Evolutionary conservation across 441 rosid species (phyloP), one percentile per base, ranked within the genome.

Genomic region (Populus trichocarpa): DNA sequence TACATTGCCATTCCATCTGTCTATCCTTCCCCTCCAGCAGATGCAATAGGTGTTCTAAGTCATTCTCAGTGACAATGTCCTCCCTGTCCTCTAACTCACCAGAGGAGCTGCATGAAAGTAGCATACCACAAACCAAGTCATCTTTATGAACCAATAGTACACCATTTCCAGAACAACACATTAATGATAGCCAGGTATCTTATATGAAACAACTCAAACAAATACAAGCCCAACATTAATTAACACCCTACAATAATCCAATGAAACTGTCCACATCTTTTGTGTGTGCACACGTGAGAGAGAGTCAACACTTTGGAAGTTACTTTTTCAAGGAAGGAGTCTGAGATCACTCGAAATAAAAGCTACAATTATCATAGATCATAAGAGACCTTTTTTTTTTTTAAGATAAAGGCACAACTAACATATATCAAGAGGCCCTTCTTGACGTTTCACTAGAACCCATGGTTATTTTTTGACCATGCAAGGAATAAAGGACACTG

Each of bases 1-100:
- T 83, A 79, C 75, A 78, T 85, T 90, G 99, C 98, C 99, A 96
- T 69, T 94, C 97, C 80, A 87, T 82, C 75, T 86, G 90, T 13
- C 88, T 89, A 83, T 87, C 92, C 72, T 82, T 89, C 59, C 85
- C 88, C 85, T 93, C 94, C 78, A 94, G 89, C 75, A 94, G 85
- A 77, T 87, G 86, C 80, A 91, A 67, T 69, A 96, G 87, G 86
- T 90, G 98, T 69, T 94, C 88, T 36, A 96, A 77, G 83, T 94
- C 99, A 80, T 82, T 87, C 84, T 94, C 96, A 16, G 90, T 87
- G 72, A 96, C 90, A 76, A 91, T 69, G 7, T 88, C 90, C 69
- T 81, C 82, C 36, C 78, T 84, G 84, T 80, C 92, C 46, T 72
- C 74, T 65, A 74, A 70, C 70, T 26, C 81, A 33, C 32, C 46